These are phyloP conservation scores for Citrus medica DNA, from an alignment of 345 rosid genomes.

Conservation along the genomic window DNA sequence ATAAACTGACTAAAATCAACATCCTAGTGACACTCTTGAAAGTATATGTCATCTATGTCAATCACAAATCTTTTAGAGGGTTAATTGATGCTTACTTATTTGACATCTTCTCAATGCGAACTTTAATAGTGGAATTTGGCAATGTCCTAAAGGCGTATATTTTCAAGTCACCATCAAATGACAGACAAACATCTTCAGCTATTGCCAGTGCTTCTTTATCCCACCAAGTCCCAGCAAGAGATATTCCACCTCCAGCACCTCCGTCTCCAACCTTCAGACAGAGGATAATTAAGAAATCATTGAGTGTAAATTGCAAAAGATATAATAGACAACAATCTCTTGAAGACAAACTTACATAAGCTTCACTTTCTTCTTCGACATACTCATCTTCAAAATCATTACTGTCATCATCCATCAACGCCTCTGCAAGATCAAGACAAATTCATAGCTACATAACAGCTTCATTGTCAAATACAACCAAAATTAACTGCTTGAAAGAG, in stretches of 20 bases:
- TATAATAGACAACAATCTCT: background rate
- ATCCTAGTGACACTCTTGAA: background rate
- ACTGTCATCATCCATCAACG: constrained; percentile 28
- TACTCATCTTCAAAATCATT: constrained; percentile 42
- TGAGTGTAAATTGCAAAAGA: constrained; percentile 7
- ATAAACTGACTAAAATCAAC: background rate
- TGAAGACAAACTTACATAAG: constrained; percentile 45
- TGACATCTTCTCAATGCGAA: constrained; percentile 76
- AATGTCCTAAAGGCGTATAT: constrained; percentile 81
- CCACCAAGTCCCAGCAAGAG: constrained; percentile 83
- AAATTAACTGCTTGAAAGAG: background rate
- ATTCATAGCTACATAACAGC: background rate
- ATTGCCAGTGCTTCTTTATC: constrained; percentile 72
- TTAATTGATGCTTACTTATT: constrained; percentile 46
- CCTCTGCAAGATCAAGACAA: constrained; percentile 34
- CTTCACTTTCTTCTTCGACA: constrained; percentile 48
- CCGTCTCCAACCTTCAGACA: constrained; percentile 76
- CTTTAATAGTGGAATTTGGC: constrained; percentile 59
- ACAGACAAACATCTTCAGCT: constrained; percentile 54
- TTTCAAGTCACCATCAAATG: constrained; percentile 64
- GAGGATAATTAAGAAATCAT: background rate
- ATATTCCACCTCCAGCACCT: constrained; percentile 78
- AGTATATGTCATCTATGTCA: background rate
- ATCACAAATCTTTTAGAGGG: background rate
- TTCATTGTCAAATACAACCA: constrained; percentile 1